Conservation (phyloP, 495 filamentous ascomycete genomes). For the Pseudomonodictys pantanalensis region DNA sequence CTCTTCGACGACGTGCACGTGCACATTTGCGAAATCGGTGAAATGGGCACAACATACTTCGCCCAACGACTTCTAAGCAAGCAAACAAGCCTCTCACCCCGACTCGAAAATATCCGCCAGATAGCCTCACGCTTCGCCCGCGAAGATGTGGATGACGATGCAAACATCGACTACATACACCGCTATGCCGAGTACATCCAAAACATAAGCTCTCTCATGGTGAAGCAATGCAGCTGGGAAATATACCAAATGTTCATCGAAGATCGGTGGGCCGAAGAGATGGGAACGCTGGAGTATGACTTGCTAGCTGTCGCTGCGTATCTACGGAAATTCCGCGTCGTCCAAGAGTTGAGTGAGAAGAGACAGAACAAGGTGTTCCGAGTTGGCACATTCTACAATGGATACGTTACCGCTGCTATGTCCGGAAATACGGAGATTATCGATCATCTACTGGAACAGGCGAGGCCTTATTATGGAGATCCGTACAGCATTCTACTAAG, state of each 20-base stretch:
- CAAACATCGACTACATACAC: no score
- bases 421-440: not conserved
- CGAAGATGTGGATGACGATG: no score
- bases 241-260: no score
- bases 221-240: no score
- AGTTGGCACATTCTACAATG: not conserved
- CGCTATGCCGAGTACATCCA: no score
- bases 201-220: no score
- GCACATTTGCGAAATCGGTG: not conserved
- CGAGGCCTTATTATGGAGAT: not conserved
- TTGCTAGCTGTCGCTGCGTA: not conserved
- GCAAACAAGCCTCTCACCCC: not conserved
- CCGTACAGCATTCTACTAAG: not conserved
- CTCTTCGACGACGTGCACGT: not conserved
- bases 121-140: not conserved
- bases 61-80: not conserved
- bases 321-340: not conserved
- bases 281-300: no score
- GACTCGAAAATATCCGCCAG: not conserved
- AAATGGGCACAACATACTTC: not conserved
- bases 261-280: no score
- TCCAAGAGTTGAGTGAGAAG: not conserved
- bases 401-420: not conserved
- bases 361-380: not conserved
- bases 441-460: not conserved